Evolutionary conservation across 2,329 filamentous ascomycete species (phyloP), one percentile per base, ranked within the genome.

Genomic region (Colletotrichum sp.): DNA sequence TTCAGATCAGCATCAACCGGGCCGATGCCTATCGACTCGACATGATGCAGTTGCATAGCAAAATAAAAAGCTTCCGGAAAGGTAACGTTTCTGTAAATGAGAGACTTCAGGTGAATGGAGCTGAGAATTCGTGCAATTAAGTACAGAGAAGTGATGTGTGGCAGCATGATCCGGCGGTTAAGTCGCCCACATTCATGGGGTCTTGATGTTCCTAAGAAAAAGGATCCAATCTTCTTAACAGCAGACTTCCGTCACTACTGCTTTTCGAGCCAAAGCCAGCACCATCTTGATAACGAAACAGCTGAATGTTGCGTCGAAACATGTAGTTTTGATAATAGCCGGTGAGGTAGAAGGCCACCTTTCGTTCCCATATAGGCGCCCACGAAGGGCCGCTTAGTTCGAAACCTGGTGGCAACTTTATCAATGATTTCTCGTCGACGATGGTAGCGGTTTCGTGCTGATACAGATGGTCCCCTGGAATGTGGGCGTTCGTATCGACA

Each of bases 381-480:
- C 44, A 52, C 5, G 2, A 12, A 12, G n/a, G 44, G n/a, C 44
- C n/a, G 1, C 12, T 13, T 13, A 24, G n/a, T 52, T 52, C n/a
- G 4, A 13, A n/a, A 12, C 39, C 44, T 18, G n/a, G 3, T 13
- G n/a, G 44, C 2, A 52, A 13, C n/a, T 13, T 21, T 2, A 13
- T 13, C 10, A 52, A 13, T 8, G n/a, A 52, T 21, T 24, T 21
- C 3, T 21, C 6, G n/a, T 52, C 44, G 44, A 52, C 2, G 44
- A 52, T 6, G n/a, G n/a, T 2, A 8, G 3, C n/a, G 6, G 13
- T 12, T 52, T 52, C 12, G 44, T 21, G n/a, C 0, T 52, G 44
- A 52, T 0, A 52, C 2, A 3, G n/a, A 52, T 12, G n/a, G 0
- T 13, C 5, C 6, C n/a, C 2, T 13, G n/a, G 18, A 49, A 49